Conservation (phyloP, 2,329 filamentous ascomycete genomes). For the Biscogniauxia marginata region DNA sequence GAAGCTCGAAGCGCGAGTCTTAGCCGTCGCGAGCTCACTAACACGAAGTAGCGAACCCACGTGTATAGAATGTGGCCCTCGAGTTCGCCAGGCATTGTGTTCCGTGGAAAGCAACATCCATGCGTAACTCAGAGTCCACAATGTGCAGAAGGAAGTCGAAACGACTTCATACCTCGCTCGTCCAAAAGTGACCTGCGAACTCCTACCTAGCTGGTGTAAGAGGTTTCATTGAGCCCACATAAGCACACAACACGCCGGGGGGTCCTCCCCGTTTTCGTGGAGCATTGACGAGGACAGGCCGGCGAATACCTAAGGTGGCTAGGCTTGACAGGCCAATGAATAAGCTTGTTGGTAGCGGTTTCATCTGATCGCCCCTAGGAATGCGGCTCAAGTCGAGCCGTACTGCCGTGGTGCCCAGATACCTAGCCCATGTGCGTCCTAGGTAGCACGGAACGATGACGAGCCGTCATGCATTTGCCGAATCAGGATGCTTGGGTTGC, state of each 20-base stretch:
- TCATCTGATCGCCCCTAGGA: neutral
- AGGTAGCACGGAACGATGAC: neutral
- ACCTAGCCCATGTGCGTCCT: neutral
- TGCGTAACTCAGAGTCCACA: neutral
- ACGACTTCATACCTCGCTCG: neutral
- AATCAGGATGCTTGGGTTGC: neutral
- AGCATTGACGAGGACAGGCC: neutral
- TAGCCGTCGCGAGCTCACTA: too few relatives aligned
- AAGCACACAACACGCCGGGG: neutral
- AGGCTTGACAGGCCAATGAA: neutral
- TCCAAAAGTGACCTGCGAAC: neutral
- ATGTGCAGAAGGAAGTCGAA: neutral
- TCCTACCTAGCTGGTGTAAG: neutral
- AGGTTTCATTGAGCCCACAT: neutral
- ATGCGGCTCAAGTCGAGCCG: neutral
- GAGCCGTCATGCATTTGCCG: neutral
- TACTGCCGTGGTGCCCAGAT: neutral
- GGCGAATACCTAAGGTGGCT: neutral
- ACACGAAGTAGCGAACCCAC: neutral
- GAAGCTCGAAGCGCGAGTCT: neutral
- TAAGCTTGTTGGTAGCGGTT: neutral
- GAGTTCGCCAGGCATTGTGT: neutral
- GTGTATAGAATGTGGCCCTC: neutral
- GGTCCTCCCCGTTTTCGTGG: neutral
- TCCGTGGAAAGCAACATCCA: neutral